Evolutionary conservation across 2,329 filamentous ascomycete genomes (phyloP), one percentile per base, ranked within the genome.

Genomic region (Xylaria sp.): DNA sequence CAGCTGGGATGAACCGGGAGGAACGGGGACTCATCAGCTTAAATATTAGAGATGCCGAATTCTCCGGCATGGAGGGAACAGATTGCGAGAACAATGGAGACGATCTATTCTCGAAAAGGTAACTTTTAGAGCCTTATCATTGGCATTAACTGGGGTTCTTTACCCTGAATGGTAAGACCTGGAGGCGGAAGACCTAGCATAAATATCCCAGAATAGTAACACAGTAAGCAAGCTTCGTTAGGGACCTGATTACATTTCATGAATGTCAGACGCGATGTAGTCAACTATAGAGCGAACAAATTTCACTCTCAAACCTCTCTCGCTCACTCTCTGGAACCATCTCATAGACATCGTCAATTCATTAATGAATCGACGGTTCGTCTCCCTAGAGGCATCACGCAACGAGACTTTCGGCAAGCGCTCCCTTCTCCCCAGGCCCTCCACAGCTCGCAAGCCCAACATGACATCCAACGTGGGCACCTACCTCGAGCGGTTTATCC

Each of bases 291-390:
- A 42, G 25, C 11, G 19, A n/a, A 9, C 21, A 19, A 28, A 42
- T 25, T 58, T 59, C 45, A 31, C 25, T 19, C 28, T 38, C 6
- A 47, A 50, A 51, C 21, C 9, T 47, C 60, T 37, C 21, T 50
- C 35, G 6, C 40, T 51, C 51, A 57, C 40, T 45, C n/a, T 40
- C 37, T 38, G 8, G 15, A 51, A 28, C 28, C 57, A 33, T 35
- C 40, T 53, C 51, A 35, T 55, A 35, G 37, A 47, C 43, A 33
- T 51, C 31, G 33, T 37, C 8, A n/a, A n/a, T 33, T 67, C 28
- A 31, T 31, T 67, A 35, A 67, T 67, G 64, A 67, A 63, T 47
- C 64, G 64, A n/a, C 64, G 64, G 28, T 52, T 62, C 38, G 52
- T 67, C 42, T 67, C 62, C 28, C 35, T 65, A 37, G 64, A 67